Base-by-base conservation (phyloP, 1,139 yeast species). In the Nakaseomyces nivariensis region DNA sequence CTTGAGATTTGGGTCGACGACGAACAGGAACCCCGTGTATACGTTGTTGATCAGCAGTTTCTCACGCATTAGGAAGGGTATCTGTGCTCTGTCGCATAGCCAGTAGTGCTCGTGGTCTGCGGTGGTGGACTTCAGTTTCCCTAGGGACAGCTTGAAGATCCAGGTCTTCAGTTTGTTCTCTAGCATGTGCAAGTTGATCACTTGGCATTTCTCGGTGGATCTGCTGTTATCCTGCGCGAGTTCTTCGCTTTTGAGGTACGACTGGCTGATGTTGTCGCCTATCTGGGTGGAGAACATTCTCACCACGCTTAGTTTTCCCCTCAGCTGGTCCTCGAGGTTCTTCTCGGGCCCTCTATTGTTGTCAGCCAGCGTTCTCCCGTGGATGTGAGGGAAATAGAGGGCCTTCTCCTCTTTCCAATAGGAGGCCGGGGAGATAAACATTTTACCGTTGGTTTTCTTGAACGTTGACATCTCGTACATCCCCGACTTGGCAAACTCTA, bases 401-500 rank as follows among this genome's bases (percentile, higher is more conserved):
- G 97, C 75, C 60, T 78, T 83, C n/a, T 85, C 94, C 8, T 73
- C 69, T 53, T 77, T 78, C 75, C 92, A 89, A 57, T 78, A 83
- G 1, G 90, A 79, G 10, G 76, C 72, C 0, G 97, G 97, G 0
- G 96, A 81, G 17, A 77, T 72, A 70, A 89, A 92, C 56, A 89
- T 74, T 68, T 89, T 88, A 36, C 97, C 97, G 43, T 81, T 78
- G 3, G 94, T 85, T 58, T 83, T 83, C 48, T 84, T 73, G 64
- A 82, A 90, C 1, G 86, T 81, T 61, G 86, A 84, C 57, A 88
- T 75, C 58, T 89, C 95, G 59, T 84, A 83, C 72, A 88, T 81
- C 27, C 94, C 89, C n/a, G 96, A 85, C 60, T 84, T 87, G 37
- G 86, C 79, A 56, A 89, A 77, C 64, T 89, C 97, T 52, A 79